A percentile compares a stretch with the other conserved stretches of the same genome.
phyloP scores from a whole-genome alignment of 2,329 filamentous ascomycete genomes.

The Hypoxylon sp. region DNA sequence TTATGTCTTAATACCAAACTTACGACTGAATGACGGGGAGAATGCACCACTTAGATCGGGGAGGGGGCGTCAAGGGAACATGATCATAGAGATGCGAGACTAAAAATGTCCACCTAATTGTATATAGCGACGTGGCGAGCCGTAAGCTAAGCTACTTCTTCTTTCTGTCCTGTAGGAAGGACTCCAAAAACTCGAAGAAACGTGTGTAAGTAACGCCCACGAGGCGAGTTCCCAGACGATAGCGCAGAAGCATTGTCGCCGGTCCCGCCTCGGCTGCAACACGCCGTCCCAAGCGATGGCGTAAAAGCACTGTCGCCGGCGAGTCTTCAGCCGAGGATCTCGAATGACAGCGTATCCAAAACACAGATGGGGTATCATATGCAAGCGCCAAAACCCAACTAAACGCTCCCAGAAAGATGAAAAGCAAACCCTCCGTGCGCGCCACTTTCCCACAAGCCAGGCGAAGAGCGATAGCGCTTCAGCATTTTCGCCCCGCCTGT shows the following conservation, averaged over 20 bases:
- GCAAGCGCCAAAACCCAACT: slow-evolving; percentile 50
- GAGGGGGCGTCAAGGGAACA: slow-evolving; percentile 18
- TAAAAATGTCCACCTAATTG: slow-evolving; percentile 40
- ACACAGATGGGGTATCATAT: slow-evolving; percentile 69
- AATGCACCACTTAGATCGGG: slow-evolving; percentile 8
- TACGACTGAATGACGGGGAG: slow-evolving; percentile 4
- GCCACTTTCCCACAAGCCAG: slow-evolving; percentile 40
- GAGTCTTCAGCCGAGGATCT: slow-evolving; percentile 50
- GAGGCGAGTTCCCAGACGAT: slow-evolving; percentile 58
- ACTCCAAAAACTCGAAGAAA: slow-evolving; percentile 43
- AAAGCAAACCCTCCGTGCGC: slow-evolving; percentile 39
- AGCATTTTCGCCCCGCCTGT: slow-evolving; percentile 55
- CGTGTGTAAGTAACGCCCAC: slow-evolving; percentile 54
- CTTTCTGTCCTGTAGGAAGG: slow-evolving; percentile 32
- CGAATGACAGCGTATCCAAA: slow-evolving; percentile 66
- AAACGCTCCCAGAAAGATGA: slow-evolving; percentile 42
- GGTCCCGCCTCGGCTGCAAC: slow-evolving; percentile 59
- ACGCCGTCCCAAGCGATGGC: slow-evolving; percentile 64
- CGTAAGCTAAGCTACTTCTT: slow-evolving; percentile 38
- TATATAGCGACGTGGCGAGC: slow-evolving; percentile 45
- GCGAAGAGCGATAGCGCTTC: slow-evolving; percentile 55
- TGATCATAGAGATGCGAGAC: slow-evolving; percentile 27
- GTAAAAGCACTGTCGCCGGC: slow-evolving; percentile 62
- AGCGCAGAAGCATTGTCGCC: slow-evolving; percentile 69
- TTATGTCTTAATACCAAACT: slow-evolving; percentile 10